phyloP scores from a whole-genome alignment of 169 alveolate genomes.

The Eimeria acervulina region DNA sequence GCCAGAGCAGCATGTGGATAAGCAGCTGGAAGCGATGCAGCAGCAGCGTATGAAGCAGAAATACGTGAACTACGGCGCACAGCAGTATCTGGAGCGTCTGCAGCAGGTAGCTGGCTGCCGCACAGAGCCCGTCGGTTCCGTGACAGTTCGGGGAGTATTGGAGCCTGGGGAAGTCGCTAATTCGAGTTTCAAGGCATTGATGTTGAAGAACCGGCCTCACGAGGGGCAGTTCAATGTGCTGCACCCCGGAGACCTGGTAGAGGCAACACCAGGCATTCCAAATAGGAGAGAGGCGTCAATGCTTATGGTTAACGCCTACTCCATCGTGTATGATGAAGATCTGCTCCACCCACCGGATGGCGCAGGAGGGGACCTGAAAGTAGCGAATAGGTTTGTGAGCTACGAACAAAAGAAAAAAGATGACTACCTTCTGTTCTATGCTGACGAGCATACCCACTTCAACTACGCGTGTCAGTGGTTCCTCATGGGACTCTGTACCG shows the following conservation, averaged over 20 bases:
- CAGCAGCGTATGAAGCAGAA: slow-evolving; percentile 15
- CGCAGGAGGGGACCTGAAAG: slow-evolving; percentile 68
- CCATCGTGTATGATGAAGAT: slow-evolving; percentile 91
- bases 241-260: slow-evolving; percentile 88
- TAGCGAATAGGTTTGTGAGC: slow-evolving; percentile 85
- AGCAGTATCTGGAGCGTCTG: slow-evolving; percentile 35
- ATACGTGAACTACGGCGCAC: slow-evolving; percentile 70
- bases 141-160: slow-evolving; percentile 91
- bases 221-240: slow-evolving; percentile 86
- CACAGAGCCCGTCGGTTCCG: slow-evolving; percentile 89
- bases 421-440: slow-evolving; percentile 93
- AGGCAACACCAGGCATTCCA: slow-evolving; percentile 85
- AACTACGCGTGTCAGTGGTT: slow-evolving; percentile 95
- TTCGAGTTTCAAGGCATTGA: slow-evolving; percentile 58
- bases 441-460: slow-evolving; percentile 94
- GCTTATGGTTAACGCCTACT: slow-evolving; percentile 89
- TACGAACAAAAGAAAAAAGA: slow-evolving; percentile 87
- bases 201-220: slow-evolving; percentile 72
- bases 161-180: slow-evolving; percentile 90
- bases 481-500: slow-evolving; percentile 84
- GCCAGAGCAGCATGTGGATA: not conserved
- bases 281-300: slow-evolving; percentile 68
- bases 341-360: slow-evolving; percentile 29
- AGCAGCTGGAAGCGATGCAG: not conserved
- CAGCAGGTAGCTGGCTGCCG: slow-evolving; percentile 57